Conservation (phyloP, 345 rosid genomes). For the Turritis glabra region DNA sequence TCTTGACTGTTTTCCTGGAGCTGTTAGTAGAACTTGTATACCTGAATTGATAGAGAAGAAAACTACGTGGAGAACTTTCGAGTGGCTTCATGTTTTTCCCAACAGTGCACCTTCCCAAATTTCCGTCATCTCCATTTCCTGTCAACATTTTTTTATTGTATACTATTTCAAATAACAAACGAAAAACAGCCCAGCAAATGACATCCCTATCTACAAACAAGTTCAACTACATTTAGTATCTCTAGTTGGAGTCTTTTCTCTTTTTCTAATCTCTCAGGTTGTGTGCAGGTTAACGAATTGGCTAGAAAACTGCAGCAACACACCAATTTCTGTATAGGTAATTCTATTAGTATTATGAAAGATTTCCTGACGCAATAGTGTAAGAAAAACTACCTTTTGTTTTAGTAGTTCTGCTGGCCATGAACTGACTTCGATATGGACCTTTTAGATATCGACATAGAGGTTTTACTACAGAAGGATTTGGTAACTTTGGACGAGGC, state of each 20-base stretch:
- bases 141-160: background rate
- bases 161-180: constrained; percentile 1
- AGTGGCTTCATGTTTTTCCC: background rate
- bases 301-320: constrained; percentile 57
- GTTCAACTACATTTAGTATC: background rate
- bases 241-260: background rate
- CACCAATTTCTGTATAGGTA: constrained; percentile 71
- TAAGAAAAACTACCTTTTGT: background rate
- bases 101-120: background rate
- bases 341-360: background rate
- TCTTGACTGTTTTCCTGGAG: background rate
- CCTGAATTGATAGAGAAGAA: constrained; percentile 6
- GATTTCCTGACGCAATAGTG: background rate
- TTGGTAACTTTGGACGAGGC: constrained; percentile 90
- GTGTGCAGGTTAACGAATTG: constrained; percentile 70
- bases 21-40: background rate
- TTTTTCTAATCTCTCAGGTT: constrained; percentile 15
- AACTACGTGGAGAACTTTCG: background rate
- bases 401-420: constrained; percentile 26
- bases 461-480: constrained; percentile 76
- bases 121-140: background rate
- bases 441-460: constrained; percentile 76
- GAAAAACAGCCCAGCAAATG: background rate
- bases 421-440: constrained; percentile 28
- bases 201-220: background rate